Evolutionary conservation across 2,329 filamentous ascomycete genomes (phyloP), one percentile per base, ranked within the genome.

Genomic region (Diaporthe sp.): DNA sequence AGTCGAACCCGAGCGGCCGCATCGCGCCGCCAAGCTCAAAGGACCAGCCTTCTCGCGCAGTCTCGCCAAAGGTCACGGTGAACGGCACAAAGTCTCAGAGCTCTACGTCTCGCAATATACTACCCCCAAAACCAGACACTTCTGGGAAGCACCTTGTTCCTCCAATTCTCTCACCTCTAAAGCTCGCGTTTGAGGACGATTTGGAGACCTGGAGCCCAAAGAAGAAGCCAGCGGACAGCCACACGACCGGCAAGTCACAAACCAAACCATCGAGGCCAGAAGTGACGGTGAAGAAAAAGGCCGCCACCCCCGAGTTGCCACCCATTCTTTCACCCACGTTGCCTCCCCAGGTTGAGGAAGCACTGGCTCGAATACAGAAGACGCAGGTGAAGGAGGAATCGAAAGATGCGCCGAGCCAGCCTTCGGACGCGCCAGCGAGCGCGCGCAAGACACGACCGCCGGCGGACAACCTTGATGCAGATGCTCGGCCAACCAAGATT

Each of bases 301-400:
- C 84, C 28, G 86, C 80, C 68, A 80, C 83, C 1, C 80, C 84
- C 0, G 83, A 82, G 62, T 81, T 91, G 37, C 90, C 89, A 0
- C 83, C 86, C 0, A 82, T 91, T 9, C 83, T 92, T 15, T 92
- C 90, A 0, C 90, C 90, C 0, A 91, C 89, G 0, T 80, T 92
- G 9, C 90, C 90, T 1, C 83, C 88, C 0, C 80, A 87, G 25
- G 82, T 92, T 0, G 88, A 91, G 76, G 87, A 85, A 74, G 86
- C 87, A 42, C 81, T 89, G 22, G 83, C 82, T 22, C 84, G 81
- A 42, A 53, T 82, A n/a, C 83, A 84, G 74, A 84, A 81, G 68
- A 81, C 79, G 28, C 77, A 79, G 8, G 62, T 75, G 46, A 81
- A 82, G 65, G 77, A 71, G 61, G 79, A 79, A 10, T 34, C 74